Base-by-base conservation (phyloP, 2,329 filamentous ascomycete species). In the Aotearoamyces nothofagi region DNA sequence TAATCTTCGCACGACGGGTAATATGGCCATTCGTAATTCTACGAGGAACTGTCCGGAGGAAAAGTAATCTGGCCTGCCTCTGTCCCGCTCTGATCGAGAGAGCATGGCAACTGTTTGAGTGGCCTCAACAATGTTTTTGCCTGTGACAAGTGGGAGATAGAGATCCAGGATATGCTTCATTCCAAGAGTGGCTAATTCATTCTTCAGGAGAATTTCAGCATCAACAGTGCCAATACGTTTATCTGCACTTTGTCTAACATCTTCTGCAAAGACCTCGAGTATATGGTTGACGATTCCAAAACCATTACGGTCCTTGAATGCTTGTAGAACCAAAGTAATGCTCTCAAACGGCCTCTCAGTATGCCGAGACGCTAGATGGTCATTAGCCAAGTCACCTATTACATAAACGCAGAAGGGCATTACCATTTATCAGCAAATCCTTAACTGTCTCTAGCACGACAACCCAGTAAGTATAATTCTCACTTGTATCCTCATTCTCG, bases 131-230 rank as follows among this genome's bases (percentile, higher is more conserved):
- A 96, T 70, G 38, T 76, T 70, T 52, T 90, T 92, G 7, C 75
- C 70, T 35, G 76, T 78, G 29, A 78, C 74, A 16, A 94, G 62
- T 34, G 82, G 64, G 3, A 69, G 60, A 49, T 90, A 94, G 30
- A 96, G 66, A 16, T 78, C 74, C 15, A 98, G 62, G 17, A 96
- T 83, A 41, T 86, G 82, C 49, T 81, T 84, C 39, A 92, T 69
- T 9, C 66, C 67, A 22, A 66, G 58, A 1, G 58, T 58, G 5
- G 67, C 63, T 26, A 22, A 24, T 27, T 55, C 41, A 39, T 59
- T 49, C 34, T 53, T 48, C 16, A 53, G 44, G 26, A 55, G 49
- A 17, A 49, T 38, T 11, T 57, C 51, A 22, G 55, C 52, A 15
- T 55, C 43, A 11, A 47, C 51, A 9, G 54, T 50, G 15, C 55